Percentiles rank a stretch among this genome's conserved stretches.
Conservation (phyloP, 75 land plant genomes). For the Pseudotsuga menziesii region DNA sequence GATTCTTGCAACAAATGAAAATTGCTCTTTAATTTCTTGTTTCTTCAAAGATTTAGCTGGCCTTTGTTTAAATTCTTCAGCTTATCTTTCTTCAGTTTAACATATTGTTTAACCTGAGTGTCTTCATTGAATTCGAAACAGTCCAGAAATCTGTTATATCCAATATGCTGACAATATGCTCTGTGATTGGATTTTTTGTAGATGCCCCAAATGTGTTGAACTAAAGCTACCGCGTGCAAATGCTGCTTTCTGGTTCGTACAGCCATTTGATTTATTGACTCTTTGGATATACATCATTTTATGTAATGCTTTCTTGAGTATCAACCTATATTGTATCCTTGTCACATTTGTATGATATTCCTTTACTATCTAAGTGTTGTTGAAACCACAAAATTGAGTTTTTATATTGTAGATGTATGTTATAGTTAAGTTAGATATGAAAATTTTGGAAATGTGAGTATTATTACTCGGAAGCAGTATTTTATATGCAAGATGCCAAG, state of each 20-base stretch:
- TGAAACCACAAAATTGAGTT: no score
- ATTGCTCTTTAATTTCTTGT: not conserved
- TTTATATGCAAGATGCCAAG: no score
- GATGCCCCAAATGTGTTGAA: conserved; percentile 94
- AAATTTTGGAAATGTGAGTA: not conserved
- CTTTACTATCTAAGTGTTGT: no score
- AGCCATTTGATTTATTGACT: not conserved
- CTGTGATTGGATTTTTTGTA: conserved; percentile 18
- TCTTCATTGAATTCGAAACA: not conserved
- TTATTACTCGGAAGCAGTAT: no score
- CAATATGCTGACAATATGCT: not conserved
- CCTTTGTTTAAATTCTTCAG: not conserved
- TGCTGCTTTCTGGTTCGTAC: conserved; percentile 88
- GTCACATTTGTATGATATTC: no score
- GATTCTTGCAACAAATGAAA: not conserved
- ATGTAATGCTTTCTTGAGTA: not conserved
- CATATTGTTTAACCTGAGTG: conserved; percentile 5
- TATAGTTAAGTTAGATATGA: not conserved
- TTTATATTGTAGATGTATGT: no score
- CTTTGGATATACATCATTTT: not conserved
- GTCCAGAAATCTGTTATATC: not conserved
- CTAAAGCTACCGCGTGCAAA: conserved; percentile 85
- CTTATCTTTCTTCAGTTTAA: conserved; percentile 1
- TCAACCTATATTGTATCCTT: not conserved
- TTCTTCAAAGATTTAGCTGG: no score